Percentiles rank a stretch among this genome's conserved stretches.
Evolutionary conservation across 73 alveolate species (phyloP).

Genomic region (Breviolum minutum): DNA sequence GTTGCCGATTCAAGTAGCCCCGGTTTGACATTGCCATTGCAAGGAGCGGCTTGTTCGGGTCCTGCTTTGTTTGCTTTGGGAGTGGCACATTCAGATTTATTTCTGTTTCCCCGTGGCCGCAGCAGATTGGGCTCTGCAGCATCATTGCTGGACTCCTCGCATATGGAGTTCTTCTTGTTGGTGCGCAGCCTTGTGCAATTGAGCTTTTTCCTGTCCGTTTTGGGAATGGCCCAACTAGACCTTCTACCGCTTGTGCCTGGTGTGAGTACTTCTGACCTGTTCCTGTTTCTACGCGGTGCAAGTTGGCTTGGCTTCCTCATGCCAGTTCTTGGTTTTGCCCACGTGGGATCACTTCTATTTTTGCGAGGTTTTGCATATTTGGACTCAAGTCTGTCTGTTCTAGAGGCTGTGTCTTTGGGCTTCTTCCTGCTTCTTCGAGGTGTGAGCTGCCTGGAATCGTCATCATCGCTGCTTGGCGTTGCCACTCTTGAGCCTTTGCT

Average conservation of each 20-base stretch:
- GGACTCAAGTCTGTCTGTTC: not conserved
- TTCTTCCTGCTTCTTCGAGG: not conserved
- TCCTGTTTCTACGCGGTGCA: not conserved
- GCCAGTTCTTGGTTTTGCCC: not conserved
- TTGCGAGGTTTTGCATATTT: not conserved
- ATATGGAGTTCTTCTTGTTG: not conserved
- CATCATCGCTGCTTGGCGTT: not conserved
- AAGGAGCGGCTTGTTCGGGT: not conserved
- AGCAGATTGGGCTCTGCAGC: not conserved
- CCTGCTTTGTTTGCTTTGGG: slow-evolving; percentile 8
- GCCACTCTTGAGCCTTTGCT: not conserved
- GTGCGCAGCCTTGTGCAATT: not conserved
- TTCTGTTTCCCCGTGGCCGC: not conserved
- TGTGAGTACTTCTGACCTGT: not conserved
- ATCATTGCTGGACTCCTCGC: slow-evolving; percentile 1
- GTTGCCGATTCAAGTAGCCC: not conserved
- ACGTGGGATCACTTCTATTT: not conserved
- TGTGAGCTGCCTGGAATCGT: not conserved
- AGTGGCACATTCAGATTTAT: not conserved
- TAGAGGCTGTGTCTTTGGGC: not conserved
- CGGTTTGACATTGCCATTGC: not conserved
- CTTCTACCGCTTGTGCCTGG: not conserved
- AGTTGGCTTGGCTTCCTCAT: not conserved
- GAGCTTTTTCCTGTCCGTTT: not conserved
- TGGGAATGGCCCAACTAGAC: not conserved